phyloP scores from a whole-genome alignment of 2,329 filamentous ascomycete species.

The Xylaria multiplex region DNA sequence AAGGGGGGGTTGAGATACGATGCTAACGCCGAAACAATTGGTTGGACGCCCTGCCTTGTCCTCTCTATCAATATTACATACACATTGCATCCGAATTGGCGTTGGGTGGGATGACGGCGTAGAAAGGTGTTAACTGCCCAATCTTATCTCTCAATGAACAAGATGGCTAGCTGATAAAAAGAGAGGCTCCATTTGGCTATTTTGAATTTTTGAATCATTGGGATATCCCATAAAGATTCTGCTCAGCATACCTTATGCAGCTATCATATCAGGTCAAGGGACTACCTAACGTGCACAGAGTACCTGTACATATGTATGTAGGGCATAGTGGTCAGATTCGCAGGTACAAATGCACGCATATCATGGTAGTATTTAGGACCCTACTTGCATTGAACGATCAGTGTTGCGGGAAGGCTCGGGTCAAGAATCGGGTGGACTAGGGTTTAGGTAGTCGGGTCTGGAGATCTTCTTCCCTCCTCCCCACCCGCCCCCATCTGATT shows the following conservation, averaged over 20 bases:
- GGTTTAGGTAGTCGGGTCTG: not conserved
- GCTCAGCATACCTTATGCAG: not conserved
- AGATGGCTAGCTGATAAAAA: conserved; percentile 3
- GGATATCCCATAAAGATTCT: not conserved
- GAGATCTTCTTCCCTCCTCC: not conserved
- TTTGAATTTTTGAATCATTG: not conserved
- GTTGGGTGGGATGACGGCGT: conserved; percentile 17
- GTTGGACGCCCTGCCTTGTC: not conserved
- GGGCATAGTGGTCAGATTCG: not conserved
- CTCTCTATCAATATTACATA: conserved; percentile 34
- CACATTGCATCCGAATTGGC: conserved; percentile 26
- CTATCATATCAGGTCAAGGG: not conserved
- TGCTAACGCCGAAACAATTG: conserved; percentile 54
- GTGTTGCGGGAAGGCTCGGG: conserved; percentile 24
- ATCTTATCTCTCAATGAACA: not conserved
- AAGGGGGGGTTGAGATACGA: conserved; percentile 71
- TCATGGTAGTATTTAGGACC: not conserved
- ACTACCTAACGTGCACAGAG: not conserved
- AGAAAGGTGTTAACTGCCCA: conserved; percentile 6
- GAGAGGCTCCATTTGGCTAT: not conserved
- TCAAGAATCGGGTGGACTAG: conserved; percentile 8
- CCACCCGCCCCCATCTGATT: no score
- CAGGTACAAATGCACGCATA: not conserved
- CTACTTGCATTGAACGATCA: not conserved
- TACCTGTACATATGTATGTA: no score